Percentiles rank a stretch among this genome's conserved stretches.
phyloP scores from a whole-genome alignment of 177 flowering plant species.

The Vitis hybrid region DNA sequence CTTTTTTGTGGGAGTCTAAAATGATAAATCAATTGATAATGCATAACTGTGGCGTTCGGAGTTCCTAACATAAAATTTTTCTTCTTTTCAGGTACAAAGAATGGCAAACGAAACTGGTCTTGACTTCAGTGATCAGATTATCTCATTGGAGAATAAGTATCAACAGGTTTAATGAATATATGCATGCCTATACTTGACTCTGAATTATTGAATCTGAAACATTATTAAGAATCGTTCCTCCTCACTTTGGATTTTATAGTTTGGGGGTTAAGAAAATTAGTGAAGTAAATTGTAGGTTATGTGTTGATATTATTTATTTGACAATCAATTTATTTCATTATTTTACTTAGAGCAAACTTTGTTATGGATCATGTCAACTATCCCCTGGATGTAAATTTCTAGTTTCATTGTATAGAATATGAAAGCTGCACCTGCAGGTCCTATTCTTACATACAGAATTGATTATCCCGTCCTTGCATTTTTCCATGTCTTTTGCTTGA shows the following conservation, averaged over 20 bases:
- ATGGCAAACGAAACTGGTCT: conserved; percentile 94
- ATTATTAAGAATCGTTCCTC: background rate
- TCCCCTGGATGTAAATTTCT: background rate
- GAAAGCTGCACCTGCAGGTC: background rate
- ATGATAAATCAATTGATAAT: too few species aligned
- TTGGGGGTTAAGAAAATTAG: background rate
- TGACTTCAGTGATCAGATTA: conserved; percentile 87
- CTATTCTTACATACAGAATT: background rate
- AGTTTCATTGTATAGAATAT: background rate
- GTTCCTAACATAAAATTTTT: background rate
- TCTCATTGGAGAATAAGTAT: conserved; percentile 70
- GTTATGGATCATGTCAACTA: too few species aligned
- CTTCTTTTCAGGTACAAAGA: conserved; percentile 54
- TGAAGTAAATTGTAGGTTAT: background rate
- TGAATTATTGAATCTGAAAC: background rate
- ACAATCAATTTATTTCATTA: too few species aligned
- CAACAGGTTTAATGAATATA: conserved; percentile 49
- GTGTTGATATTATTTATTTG: too few species aligned
- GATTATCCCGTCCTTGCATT: background rate
- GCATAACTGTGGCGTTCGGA: background rate
- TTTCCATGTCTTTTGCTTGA: background rate
- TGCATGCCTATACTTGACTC: background rate
- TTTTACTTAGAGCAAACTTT: too few species aligned
- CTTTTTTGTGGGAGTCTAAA: background rate
- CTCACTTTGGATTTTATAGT: background rate